These are phyloP conservation scores for Protostelium mycophagum DNA, from an alignment of 78 protist genomes.

Conservation along the genomic window DNA sequence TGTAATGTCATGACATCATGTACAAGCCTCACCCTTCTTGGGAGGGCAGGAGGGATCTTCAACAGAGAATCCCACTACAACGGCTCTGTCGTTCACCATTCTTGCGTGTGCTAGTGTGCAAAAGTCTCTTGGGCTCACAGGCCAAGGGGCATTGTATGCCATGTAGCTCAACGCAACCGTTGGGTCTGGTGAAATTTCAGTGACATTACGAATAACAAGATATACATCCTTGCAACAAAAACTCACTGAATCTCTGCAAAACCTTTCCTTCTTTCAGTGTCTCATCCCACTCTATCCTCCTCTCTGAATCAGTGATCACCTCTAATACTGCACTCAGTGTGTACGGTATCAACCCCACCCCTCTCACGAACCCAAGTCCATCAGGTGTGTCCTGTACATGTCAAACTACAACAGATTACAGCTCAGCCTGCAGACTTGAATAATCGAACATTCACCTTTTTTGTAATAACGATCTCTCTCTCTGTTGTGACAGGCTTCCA, in stretches of 20 bases:
- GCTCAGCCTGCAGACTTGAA: too few relatives aligned
- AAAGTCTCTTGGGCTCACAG: neutral
- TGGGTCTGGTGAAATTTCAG: neutral
- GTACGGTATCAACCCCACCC: neutral
- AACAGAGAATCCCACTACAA: neutral
- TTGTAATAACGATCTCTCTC: neutral
- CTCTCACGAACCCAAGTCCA: neutral
- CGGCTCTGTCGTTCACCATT: neutral
- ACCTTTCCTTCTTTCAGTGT: neutral
- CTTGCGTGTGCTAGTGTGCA: neutral
- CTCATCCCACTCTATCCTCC: neutral
- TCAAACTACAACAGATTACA: neutral
- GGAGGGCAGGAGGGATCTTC: neutral
- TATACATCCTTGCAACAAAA: neutral
- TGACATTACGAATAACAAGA: too few relatives aligned
- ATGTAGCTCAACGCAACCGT: neutral
- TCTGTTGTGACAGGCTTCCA: neutral
- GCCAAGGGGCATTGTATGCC: neutral
- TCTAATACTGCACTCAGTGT: neutral
- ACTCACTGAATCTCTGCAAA: neutral
- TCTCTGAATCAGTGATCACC: neutral
- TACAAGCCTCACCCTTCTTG: neutral
- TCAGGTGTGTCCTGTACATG: neutral
- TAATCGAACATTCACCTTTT: neutral
- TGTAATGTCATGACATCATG: too few relatives aligned